Evolutionary conservation across 2,329 filamentous ascomycete genomes (phyloP).

Genomic region (Didymella pomorum): DNA sequence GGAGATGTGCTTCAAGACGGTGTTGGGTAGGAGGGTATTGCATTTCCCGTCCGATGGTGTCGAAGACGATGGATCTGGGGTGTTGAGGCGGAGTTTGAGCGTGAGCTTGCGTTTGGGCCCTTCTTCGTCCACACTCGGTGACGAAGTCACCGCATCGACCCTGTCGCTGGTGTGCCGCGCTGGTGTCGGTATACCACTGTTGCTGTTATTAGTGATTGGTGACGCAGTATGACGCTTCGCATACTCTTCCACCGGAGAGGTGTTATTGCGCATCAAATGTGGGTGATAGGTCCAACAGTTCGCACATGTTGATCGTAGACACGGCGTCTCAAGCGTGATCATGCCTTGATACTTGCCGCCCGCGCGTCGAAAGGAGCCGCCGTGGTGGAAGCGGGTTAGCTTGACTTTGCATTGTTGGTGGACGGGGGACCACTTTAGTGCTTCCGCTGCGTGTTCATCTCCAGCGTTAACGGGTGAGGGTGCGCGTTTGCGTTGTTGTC

Average conservation of each 20-base stretch:
- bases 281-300: conserved; percentile 15
- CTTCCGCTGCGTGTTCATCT: background rate
- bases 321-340: conserved; percentile 26
- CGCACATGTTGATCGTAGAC: conserved; percentile 24
- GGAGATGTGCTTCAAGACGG: background rate
- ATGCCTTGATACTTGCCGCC: conserved; percentile 14
- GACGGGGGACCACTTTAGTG: background rate
- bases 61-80: no score
- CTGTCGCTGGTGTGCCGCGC: background rate
- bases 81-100: background rate
- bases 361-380: conserved; percentile 18
- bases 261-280: no score
- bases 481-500: background rate
- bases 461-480: background rate
- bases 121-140: background rate
- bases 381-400: conserved; percentile 28
- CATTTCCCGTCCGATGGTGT: background rate
- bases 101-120: background rate
- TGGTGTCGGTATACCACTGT: no score
- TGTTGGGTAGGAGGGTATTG: background rate
- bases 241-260: no score
- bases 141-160: conserved; percentile 11
- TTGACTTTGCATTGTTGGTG: conserved; percentile 26
- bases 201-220: no score
- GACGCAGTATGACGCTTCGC: no score